These are phyloP conservation scores for Paratinospora sagittata DNA, from an alignment of 164 flowering plant species.

Conservation along the genomic window DNA sequence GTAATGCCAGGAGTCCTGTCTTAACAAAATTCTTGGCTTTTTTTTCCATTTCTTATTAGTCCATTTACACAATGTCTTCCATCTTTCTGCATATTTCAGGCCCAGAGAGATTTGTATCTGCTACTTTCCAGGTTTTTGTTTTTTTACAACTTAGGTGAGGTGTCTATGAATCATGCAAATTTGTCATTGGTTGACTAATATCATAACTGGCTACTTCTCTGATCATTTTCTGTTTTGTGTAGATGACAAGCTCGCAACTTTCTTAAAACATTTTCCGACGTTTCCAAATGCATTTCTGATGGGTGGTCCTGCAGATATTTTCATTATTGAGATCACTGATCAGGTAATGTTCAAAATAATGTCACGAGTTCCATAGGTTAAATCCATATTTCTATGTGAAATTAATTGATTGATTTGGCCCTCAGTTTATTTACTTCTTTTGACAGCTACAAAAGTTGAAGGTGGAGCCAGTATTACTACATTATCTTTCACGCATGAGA, in stretches of 20 bases:
- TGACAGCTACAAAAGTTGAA: conserved; percentile 88
- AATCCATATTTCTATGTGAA: background rate
- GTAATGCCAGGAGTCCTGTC: background rate
- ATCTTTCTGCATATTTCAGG: conserved; percentile 37
- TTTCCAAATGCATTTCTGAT: conserved; percentile 81
- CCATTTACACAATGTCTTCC: background rate
- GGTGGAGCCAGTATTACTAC: conserved; percentile 93
- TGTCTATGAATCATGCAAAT: conserved; percentile 4
- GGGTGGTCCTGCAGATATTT: conserved; percentile 84
- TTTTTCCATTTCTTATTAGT: background rate
- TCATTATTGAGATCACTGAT: conserved; percentile 84
- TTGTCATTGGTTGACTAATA: background rate
- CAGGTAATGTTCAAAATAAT: conserved; percentile 43
- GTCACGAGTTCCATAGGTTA: background rate
- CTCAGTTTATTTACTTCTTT: no score
- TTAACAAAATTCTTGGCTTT: background rate
- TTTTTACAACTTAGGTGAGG: conserved; percentile 74
- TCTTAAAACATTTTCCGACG: conserved; percentile 66
- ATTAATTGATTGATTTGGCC: background rate
- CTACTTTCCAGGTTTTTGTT: conserved; percentile 83
- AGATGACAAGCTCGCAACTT: conserved; percentile 76
- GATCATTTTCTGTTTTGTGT: conserved; percentile 18
- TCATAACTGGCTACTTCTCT: background rate
- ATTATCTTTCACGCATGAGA: conserved; percentile 69
- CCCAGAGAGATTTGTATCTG: conserved; percentile 76